These are phyloP conservation scores for Evernia prunastri DNA, from an alignment of 495 filamentous ascomycete genomes.

Conservation along the genomic window DNA sequence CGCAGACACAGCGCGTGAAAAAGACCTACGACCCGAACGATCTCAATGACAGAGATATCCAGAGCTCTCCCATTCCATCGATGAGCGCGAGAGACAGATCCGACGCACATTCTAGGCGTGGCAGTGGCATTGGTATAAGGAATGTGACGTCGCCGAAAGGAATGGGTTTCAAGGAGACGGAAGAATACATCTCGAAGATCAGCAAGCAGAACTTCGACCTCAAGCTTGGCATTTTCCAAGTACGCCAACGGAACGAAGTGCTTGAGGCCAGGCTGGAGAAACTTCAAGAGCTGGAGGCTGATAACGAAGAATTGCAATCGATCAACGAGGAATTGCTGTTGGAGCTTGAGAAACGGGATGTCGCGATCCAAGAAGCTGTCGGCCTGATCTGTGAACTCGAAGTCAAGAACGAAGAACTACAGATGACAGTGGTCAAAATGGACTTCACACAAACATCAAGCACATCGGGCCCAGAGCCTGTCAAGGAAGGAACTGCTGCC, in stretches of 20 bases:
- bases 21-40: conserved; percentile 26
- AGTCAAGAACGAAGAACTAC: conserved; percentile 49
- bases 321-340: conserved; percentile 62
- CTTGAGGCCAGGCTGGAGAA: conserved; percentile 64
- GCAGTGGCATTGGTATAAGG: conserved; percentile 31
- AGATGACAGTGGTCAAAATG: conserved; percentile 31
- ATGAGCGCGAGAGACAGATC: conserved; percentile 33
- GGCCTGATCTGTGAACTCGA: conserved; percentile 72
- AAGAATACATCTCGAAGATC: conserved; percentile 54
- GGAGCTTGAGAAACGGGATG: conserved; percentile 70
- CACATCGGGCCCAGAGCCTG: not conserved
- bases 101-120: conserved; percentile 34
- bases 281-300: conserved; percentile 58
- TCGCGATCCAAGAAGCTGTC: conserved; percentile 75
- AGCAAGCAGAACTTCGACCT: conserved; percentile 88
- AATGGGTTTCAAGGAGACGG: conserved; percentile 47
- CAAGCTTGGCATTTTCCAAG: conserved; percentile 76
- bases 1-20: conserved; percentile 35
- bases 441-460: conserved; percentile 6
- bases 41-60: conserved; percentile 27
- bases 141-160: conserved; percentile 37
- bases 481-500: not conserved
- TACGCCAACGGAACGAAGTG: conserved; percentile 54
- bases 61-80: conserved; percentile 31
- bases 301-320: conserved; percentile 58